These are phyloP conservation scores for Cladosporium sp. DNA, from an alignment of 2,329 filamentous ascomycete genomes.

Conservation along the genomic window DNA sequence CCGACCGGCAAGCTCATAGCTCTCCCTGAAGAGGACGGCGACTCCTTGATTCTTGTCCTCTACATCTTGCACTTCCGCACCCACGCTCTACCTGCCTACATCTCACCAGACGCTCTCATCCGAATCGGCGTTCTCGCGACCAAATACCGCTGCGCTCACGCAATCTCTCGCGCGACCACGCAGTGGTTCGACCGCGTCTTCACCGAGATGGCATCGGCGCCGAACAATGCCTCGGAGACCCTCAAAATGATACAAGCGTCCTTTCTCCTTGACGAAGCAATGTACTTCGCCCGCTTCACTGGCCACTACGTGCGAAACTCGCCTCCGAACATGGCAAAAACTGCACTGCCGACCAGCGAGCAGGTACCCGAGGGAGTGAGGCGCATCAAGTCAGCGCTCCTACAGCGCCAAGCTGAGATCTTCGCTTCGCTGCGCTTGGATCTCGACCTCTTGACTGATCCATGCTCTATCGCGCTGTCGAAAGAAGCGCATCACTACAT, in stretches of 20 bases:
- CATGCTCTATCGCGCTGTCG: slow-evolving; percentile 28
- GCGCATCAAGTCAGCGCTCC: slow-evolving; percentile 1
- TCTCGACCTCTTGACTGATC: slow-evolving; percentile 30
- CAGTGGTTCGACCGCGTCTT: slow-evolving; percentile 34
- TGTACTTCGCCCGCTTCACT: slow-evolving; percentile 34
- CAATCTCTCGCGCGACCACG: slow-evolving; percentile 26
- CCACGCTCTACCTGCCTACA: slow-evolving; percentile 28
- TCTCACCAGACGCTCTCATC: slow-evolving; percentile 26
- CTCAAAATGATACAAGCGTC: slow-evolving; percentile 30
- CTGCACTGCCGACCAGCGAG: neutral
- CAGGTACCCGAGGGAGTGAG: neutral
- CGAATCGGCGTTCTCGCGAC: slow-evolving; percentile 26
- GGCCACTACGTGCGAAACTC: slow-evolving; percentile 26
- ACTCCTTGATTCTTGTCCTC: slow-evolving; percentile 29
- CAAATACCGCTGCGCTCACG: slow-evolving; percentile 30
- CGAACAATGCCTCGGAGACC: slow-evolving; percentile 6
- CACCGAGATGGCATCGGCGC: slow-evolving; percentile 19
- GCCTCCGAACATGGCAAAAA: slow-evolving; percentile 12
- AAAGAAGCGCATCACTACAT: slow-evolving; percentile 30
- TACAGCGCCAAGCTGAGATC: slow-evolving; percentile 9
- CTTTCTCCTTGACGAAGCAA: slow-evolving; percentile 31
- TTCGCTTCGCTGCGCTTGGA: slow-evolving; percentile 25
- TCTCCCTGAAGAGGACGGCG: slow-evolving; percentile 29
- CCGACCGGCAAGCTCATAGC: slow-evolving; percentile 19
- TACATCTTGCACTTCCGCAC: slow-evolving; percentile 33